A percentile compares a stretch with the other conserved stretches of the same genome.
These are phyloP conservation scores for Achaetomiella virescens DNA, from an alignment of 495 filamentous ascomycete genomes.

Conservation along the genomic window DNA sequence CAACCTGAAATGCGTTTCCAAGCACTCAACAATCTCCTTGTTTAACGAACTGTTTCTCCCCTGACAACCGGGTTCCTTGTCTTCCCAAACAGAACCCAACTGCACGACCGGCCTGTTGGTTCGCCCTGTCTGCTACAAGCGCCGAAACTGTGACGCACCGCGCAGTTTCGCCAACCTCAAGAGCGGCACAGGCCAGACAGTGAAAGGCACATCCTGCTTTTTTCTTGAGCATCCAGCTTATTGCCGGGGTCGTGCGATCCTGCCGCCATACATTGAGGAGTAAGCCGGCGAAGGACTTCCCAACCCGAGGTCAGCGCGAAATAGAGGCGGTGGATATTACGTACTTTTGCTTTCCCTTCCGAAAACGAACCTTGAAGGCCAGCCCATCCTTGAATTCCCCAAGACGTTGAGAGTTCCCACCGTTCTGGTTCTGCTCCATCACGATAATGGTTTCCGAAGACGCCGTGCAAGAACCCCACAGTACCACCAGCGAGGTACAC, in stretches of 20 bases:
- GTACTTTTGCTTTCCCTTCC: no score
- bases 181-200: background rate
- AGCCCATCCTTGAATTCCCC: no score
- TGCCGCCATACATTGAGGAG: background rate
- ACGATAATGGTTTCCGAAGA: conserved; percentile 6
- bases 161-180: background rate
- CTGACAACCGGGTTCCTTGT: background rate
- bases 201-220: background rate
- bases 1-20: no score
- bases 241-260: background rate
- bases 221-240: background rate
- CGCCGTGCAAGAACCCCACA: background rate
- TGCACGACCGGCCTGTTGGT: background rate
- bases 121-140: background rate
- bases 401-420: background rate
- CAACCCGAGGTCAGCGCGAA: background rate
- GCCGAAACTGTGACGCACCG: background rate
- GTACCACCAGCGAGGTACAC: conserved; percentile 3
- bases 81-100: background rate
- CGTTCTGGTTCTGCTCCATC: background rate
- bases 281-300: background rate
- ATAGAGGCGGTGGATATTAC: background rate
- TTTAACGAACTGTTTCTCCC: background rate
- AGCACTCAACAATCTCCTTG: background rate
- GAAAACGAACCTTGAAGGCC: background rate